phyloP scores from a whole-genome alignment of 208 protist species.

The Crithidia mellificae region DNA sequence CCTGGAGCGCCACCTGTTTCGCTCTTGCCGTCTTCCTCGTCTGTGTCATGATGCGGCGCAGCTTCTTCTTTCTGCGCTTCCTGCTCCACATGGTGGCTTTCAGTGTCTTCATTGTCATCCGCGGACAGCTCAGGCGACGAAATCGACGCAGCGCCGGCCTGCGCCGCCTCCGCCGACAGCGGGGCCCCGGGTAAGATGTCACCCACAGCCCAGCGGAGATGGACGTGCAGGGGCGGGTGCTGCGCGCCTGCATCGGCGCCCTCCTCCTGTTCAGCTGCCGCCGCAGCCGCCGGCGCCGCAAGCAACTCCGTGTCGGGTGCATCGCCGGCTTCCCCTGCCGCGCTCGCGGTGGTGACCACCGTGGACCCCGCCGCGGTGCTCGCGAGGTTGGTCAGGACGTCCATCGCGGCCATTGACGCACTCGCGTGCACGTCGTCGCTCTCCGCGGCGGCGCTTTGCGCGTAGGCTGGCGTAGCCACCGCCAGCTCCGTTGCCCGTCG shows the following conservation, averaged over 20 bases:
- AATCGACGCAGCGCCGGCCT: background rate
- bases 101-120: background rate
- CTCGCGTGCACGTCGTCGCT: conserved; percentile 17
- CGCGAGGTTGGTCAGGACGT: conserved; percentile 24
- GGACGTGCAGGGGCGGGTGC: conserved; percentile 30
- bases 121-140: background rate
- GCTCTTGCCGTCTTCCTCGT: too few relatives aligned
- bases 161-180: background rate
- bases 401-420: conserved; percentile 25
- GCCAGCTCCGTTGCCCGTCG: conserved; percentile 43
- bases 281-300: background rate
- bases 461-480: conserved; percentile 32
- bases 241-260: background rate
- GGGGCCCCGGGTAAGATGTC: conserved; percentile 6
- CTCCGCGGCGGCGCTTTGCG: conserved; percentile 16
- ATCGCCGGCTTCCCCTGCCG: background rate
- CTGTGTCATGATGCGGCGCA: too few relatives aligned
- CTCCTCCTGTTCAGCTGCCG: background rate
- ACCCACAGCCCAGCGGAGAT: conserved; percentile 34
- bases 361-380: conserved; percentile 20
- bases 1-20: too few relatives aligned
- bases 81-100: too few relatives aligned
- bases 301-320: conserved; percentile 9
- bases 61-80: too few relatives aligned
- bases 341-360: background rate